Percentiles rank a stretch among this genome's conserved stretches.
Conservation (phyloP, 768 basidiomycete genomes). For the Mycena indigotica region DNA sequence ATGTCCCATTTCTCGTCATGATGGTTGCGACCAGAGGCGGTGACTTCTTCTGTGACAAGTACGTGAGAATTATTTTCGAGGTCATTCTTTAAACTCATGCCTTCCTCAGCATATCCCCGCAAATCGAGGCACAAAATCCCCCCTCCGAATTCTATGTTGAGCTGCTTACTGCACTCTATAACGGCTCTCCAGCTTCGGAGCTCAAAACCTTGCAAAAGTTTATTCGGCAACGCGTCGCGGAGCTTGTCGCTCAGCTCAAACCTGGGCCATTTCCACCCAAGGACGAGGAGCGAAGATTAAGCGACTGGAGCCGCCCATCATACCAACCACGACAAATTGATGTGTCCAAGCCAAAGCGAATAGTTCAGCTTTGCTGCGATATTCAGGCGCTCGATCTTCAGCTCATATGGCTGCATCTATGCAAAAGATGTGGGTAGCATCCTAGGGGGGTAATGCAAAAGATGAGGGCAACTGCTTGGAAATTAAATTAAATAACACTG, state of each 20-base stretch:
- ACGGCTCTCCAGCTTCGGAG: too few relatives aligned
- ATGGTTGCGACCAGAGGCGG: background rate
- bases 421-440: too few relatives aligned
- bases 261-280: conserved; percentile 17
- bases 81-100: too few relatives aligned
- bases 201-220: too few relatives aligned
- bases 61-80: too few relatives aligned
- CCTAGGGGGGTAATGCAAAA: too few relatives aligned
- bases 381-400: conserved; percentile 5
- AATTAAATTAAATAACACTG: too few relatives aligned
- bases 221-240: conserved; percentile 10
- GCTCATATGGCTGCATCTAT: too few relatives aligned
- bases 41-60: background rate
- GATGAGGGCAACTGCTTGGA: too few relatives aligned
- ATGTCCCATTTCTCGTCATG: background rate
- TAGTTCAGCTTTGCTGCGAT: conserved; percentile 16
- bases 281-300: background rate
- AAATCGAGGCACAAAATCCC: background rate
- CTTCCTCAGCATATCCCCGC: background rate
- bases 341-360: conserved; percentile 3
- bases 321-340: too few relatives aligned
- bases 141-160: background rate
- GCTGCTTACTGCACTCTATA: too few relatives aligned
- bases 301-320: too few relatives aligned
- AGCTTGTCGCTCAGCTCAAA: conserved; percentile 8